Conservation (phyloP, 2,329 filamentous ascomycete genomes). For the Stemphylium vesicarium region DNA sequence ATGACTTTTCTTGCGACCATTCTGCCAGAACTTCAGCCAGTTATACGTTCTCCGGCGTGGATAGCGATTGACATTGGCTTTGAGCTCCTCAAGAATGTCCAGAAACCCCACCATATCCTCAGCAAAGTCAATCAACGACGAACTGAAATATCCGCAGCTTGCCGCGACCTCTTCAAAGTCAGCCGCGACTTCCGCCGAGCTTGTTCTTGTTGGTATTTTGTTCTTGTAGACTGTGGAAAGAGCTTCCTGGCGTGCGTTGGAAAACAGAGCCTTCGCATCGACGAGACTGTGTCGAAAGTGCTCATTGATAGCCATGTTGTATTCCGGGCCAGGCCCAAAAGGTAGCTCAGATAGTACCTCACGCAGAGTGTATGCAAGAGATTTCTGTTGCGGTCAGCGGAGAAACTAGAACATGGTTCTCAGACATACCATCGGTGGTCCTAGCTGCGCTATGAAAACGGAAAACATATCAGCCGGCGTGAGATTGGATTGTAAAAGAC, state of each 20-base stretch:
- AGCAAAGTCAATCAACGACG: slow-evolving; percentile 86
- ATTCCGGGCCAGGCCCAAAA: slow-evolving; percentile 72
- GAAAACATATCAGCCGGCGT: slow-evolving; percentile 86
- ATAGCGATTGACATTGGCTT: slow-evolving; percentile 70
- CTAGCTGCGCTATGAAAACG: slow-evolving; percentile 84
- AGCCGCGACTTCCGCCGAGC: slow-evolving; percentile 78
- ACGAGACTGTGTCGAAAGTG: slow-evolving; percentile 80
- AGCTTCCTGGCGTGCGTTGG: slow-evolving; percentile 74
- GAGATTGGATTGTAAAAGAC: slow-evolving; percentile 37
- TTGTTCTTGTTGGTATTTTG: slow-evolving; percentile 72
- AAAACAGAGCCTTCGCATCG: slow-evolving; percentile 82
- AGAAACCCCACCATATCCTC: slow-evolving; percentile 87
- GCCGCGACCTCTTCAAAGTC: slow-evolving; percentile 97
- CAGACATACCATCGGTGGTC: slow-evolving; percentile 76
- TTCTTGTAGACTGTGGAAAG: slow-evolving; percentile 80
- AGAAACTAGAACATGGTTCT: not conserved
- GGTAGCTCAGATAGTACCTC: slow-evolving; percentile 88
- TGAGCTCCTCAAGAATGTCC: slow-evolving; percentile 83
- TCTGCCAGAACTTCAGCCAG: slow-evolving; percentile 84
- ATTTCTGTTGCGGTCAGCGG: slow-evolving; percentile 64
- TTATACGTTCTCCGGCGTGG: slow-evolving; percentile 72
- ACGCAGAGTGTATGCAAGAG: slow-evolving; percentile 86
- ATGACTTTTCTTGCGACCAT: slow-evolving; percentile 19
- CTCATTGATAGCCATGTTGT: slow-evolving; percentile 75
- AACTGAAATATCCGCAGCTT: slow-evolving; percentile 97